Percentiles rank a stretch among this genome's conserved stretches.
Conservation (phyloP, 2,329 filamentous ascomycete species). For the Colletotrichum shisoi region DNA sequence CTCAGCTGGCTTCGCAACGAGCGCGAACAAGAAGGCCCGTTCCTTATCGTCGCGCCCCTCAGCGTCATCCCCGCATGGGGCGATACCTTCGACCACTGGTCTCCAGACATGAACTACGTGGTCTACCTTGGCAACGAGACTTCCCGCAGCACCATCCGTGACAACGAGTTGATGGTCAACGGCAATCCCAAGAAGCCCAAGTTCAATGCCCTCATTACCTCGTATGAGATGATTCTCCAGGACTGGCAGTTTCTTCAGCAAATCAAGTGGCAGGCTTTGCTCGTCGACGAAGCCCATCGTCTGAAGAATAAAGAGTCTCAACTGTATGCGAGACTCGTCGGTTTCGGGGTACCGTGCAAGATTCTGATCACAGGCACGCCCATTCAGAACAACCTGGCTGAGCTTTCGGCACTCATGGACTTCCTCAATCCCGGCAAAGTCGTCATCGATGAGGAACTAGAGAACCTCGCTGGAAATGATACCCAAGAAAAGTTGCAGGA, state of each 20-base stretch:
- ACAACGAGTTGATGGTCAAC: slow-evolving; percentile 87
- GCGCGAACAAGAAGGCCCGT: slow-evolving; percentile 88
- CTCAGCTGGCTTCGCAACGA: slow-evolving; percentile 96
- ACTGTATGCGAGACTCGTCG: slow-evolving; percentile 82
- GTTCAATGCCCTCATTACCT: slow-evolving; percentile 97
- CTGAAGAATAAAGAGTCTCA: slow-evolving; percentile 97
- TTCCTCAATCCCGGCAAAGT: slow-evolving; percentile 97
- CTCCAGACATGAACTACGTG: slow-evolving; percentile 95
- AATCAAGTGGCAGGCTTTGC: slow-evolving; percentile 97
- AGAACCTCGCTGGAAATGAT: slow-evolving; percentile 76
- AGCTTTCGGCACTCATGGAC: slow-evolving; percentile 90
- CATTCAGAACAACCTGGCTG: slow-evolving; percentile 94
- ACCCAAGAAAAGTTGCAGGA: slow-evolving; percentile 88
- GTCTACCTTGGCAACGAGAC: slow-evolving; percentile 92
- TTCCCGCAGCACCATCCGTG: slow-evolving; percentile 84
- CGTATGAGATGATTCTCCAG: slow-evolving; percentile 92
- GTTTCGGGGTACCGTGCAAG: slow-evolving; percentile 87
- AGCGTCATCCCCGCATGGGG: slow-evolving; percentile 98
- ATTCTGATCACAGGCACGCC: slow-evolving; percentile 96
- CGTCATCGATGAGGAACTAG: slow-evolving; percentile 88
- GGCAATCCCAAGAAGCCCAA: slow-evolving; percentile 88
- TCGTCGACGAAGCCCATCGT: slow-evolving; percentile 95
- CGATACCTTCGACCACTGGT: slow-evolving; percentile 96
- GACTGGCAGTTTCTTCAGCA: slow-evolving; percentile 85
- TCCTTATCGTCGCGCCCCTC: slow-evolving; percentile 94